Evolutionary conservation across 2,329 filamentous ascomycete genomes (phyloP).

Genomic region (Pseudocercospora fijiensis): DNA sequence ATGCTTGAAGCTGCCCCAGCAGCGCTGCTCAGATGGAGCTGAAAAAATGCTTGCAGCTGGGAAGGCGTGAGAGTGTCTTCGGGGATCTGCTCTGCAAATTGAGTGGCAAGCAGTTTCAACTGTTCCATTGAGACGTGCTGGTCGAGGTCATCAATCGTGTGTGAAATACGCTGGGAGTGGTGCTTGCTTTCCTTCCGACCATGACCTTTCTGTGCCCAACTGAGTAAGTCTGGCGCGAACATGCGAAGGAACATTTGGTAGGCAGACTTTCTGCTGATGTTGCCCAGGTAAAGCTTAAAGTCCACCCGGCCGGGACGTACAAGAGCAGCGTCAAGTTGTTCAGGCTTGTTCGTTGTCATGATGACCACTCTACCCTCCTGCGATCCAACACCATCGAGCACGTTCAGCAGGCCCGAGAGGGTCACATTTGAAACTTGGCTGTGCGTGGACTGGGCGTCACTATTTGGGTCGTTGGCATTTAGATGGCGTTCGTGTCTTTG

Average conservation of each 20-base stretch:
- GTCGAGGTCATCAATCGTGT: conserved; percentile 16
- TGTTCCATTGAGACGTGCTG: conserved; percentile 27
- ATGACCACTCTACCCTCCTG: conserved; percentile 74
- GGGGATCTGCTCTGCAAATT: conserved; percentile 26
- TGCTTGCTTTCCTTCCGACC: neutral
- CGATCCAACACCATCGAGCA: conserved; percentile 74
- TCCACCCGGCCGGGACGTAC: conserved; percentile 71
- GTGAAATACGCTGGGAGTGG: neutral
- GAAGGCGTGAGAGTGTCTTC: conserved; percentile 29
- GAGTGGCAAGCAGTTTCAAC: conserved; percentile 23
- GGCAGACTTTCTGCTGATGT: conserved; percentile 26
- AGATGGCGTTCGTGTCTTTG: conserved; percentile 30
- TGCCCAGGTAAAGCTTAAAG: conserved; percentile 28
- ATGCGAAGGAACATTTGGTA: conserved; percentile 30
- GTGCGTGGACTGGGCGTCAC: conserved; percentile 7
- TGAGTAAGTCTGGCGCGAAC: conserved; percentile 29
- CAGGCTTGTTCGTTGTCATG: conserved; percentile 75
- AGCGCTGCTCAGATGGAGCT: conserved; percentile 27
- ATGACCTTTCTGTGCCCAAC: conserved; percentile 14
- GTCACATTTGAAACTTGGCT: conserved; percentile 52
- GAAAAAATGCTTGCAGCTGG: conserved; percentile 31
- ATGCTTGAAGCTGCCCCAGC: conserved; percentile 24
- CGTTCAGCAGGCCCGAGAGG: conserved; percentile 73
- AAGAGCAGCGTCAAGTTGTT: conserved; percentile 69
- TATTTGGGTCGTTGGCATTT: conserved; percentile 18